phyloP scores from a whole-genome alignment of 768 basidiomycete genomes.

The Rhizopogon sp. region DNA sequence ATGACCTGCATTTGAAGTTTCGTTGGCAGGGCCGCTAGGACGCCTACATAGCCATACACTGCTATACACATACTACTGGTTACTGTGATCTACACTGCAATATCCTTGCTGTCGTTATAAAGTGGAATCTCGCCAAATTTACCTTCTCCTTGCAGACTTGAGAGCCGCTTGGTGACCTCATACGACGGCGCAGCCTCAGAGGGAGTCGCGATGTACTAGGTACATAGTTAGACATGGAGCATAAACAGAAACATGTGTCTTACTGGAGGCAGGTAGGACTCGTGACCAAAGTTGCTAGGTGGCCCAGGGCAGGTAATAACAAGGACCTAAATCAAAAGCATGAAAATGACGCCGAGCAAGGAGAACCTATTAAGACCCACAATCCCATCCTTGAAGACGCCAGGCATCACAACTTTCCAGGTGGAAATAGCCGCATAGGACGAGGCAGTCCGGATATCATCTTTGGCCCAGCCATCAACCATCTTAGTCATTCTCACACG shows the following conservation, averaged over 20 bases:
- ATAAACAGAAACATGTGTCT: slow-evolving; percentile 3
- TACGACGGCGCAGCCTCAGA: slow-evolving; percentile 29
- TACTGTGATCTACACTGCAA: slow-evolving; percentile 1
- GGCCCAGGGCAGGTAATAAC: slow-evolving; percentile 32
- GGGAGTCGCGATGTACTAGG: slow-evolving; percentile 36
- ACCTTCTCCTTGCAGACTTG: slow-evolving; percentile 20
- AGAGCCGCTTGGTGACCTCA: slow-evolving; percentile 24
- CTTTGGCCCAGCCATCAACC: slow-evolving; percentile 33
- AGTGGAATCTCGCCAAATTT: slow-evolving; percentile 37
- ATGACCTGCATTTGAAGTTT: not conserved
- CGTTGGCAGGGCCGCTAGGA: not conserved
- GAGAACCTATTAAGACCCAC: slow-evolving; percentile 18
- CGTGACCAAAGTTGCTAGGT: slow-evolving; percentile 34
- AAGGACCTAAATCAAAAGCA: slow-evolving; percentile 27
- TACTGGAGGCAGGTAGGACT: slow-evolving; percentile 40
- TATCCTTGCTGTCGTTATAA: slow-evolving; percentile 33
- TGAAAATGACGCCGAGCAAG: not conserved
- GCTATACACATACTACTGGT: not conserved
- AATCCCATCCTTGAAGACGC: slow-evolving; percentile 30
- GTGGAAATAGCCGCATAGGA: slow-evolving; percentile 25
- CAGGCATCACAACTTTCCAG: slow-evolving; percentile 39
- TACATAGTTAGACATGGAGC: not conserved
- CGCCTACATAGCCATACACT: not conserved
- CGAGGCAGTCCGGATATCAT: slow-evolving; percentile 28
- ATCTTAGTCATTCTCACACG: slow-evolving; percentile 33